These are phyloP conservation scores for Salix udensis DNA, from an alignment of 345 rosid species.

Conservation along the genomic window DNA sequence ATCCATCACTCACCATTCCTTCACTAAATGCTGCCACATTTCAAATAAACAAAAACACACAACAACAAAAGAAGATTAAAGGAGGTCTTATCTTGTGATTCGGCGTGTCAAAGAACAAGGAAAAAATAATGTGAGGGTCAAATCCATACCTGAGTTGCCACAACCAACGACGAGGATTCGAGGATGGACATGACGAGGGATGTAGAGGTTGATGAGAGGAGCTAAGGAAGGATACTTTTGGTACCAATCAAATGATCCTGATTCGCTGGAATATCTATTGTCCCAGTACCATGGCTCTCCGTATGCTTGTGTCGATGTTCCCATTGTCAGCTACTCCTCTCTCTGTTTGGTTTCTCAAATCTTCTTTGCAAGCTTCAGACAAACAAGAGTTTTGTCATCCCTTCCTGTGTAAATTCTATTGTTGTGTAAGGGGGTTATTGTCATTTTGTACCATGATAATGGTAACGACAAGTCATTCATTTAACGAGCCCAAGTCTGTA, in stretches of 20 bases:
- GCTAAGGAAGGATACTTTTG: conserved; percentile 73
- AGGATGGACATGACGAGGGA: conserved; percentile 44
- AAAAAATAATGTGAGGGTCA: not conserved
- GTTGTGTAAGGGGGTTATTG: too few relatives aligned
- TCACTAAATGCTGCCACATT: conserved; percentile 61
- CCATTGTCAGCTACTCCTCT: conserved; percentile 22
- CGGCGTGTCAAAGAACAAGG: conserved; percentile 5
- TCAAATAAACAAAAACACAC: not conserved
- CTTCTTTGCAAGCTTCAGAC: too few relatives aligned
- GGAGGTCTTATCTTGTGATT: not conserved
- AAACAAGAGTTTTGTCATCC: too few relatives aligned
- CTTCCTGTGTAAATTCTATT: too few relatives aligned
- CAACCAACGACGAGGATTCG: conserved; percentile 75
- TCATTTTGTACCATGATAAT: too few relatives aligned
- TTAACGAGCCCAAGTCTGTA: too few relatives aligned
- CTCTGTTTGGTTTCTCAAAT: not conserved
- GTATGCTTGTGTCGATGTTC: conserved; percentile 60
- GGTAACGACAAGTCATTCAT: too few relatives aligned
- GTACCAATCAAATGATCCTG: conserved; percentile 86
- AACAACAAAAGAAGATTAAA: not conserved
- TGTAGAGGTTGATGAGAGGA: conserved; percentile 73
- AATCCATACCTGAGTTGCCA: conserved; percentile 70
- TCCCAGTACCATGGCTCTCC: conserved; percentile 91
- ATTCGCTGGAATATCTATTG: conserved; percentile 67
- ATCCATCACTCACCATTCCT: conserved; percentile 78